Base-by-base conservation (phyloP, 1,284 basidiomycete genomes). In the Cutaneotrichosporon sp. region DNA sequence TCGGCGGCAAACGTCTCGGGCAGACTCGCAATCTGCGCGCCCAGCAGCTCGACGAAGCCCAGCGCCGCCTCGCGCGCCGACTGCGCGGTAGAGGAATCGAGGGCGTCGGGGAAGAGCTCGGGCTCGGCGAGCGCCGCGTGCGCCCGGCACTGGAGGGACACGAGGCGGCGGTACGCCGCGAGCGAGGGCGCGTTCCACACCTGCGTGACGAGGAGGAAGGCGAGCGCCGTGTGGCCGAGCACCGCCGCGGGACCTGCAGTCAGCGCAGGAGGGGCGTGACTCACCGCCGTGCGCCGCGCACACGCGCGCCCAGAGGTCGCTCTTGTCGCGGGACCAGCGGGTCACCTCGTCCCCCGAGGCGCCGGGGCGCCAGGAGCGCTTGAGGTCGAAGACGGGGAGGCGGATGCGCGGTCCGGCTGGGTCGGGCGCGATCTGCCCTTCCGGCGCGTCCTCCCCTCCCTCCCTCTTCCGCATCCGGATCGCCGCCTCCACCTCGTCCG, bases 311-410 rank as follows among this genome's bases (percentile, higher is more conserved):
- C 80, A 64, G 33, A 78, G 60, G 78, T 76, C 79, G 59, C 77
- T 80, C 71, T 82, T 82, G 68, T 82, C 81, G 54, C 65, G 74
- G 16, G 78, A 75, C 65, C 73, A 80, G 38, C 67, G 49, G 6
- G 75, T 81, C 2, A 82, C 66, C 45, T 81, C 79, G 38, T 78
- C 77, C 0, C 81, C 81, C 0, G 75, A 69, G 1, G 78, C 80
- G 1, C 80, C 80, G 2, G 64, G 60, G 22, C 67, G 69, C 81
- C 81, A 82, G 20, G 78, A 80, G 36, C 78, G 63, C 67, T 77
- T 78, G 42, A 80, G 60, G 49, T 80, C 74, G 49, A 82, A 79
- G 42, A 56, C 55, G 0, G 69, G 70, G 59, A 81, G 81, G 25
- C 63, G 45, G 29, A 46, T 45, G 43, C 31, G 42, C 1, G 49